Conservation (phyloP, 805 yeast genomes). For the Yarrowia osloensis region DNA sequence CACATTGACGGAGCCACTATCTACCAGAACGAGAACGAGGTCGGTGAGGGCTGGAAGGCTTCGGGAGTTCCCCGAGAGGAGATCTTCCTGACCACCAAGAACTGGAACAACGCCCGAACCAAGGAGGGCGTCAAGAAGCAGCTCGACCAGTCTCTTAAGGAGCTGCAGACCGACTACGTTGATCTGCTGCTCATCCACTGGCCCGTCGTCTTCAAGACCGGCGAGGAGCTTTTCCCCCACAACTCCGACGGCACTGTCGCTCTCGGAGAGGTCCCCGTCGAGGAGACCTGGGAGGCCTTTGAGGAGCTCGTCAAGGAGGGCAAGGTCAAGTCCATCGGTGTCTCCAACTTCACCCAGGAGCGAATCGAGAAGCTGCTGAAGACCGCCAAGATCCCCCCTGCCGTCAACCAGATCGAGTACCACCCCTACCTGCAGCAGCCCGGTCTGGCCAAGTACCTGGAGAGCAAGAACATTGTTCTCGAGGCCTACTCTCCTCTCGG, state of each 20-base stretch:
- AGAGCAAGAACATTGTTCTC: slow-evolving; percentile 50
- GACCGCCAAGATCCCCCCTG: slow-evolving; percentile 53
- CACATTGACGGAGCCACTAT: slow-evolving; percentile 63
- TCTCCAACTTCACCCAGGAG: slow-evolving; percentile 66
- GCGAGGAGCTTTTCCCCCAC: slow-evolving; percentile 50
- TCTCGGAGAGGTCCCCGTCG: slow-evolving; percentile 66
- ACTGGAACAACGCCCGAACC: slow-evolving; percentile 41
- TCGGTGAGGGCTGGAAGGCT: slow-evolving; percentile 57
- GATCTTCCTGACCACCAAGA: slow-evolving; percentile 48
- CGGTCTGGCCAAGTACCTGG: slow-evolving; percentile 49
- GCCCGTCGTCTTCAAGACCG: slow-evolving; percentile 51
- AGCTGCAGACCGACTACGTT: slow-evolving; percentile 53
- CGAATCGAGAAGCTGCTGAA: slow-evolving; percentile 64
- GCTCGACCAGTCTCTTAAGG: slow-evolving; percentile 48
- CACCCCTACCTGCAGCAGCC: slow-evolving; percentile 53
- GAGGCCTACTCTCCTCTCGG: slow-evolving; percentile 67
- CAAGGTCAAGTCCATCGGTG: slow-evolving; percentile 67
- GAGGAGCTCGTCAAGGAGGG: slow-evolving; percentile 57
- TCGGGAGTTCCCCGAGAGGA: slow-evolving; percentile 56
- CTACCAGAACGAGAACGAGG: slow-evolving; percentile 58
- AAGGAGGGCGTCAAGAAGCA: slow-evolving; percentile 49
- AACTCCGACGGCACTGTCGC: slow-evolving; percentile 51
- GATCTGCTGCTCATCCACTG: slow-evolving; percentile 59
- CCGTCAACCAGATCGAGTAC: slow-evolving; percentile 66
- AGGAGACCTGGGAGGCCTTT: slow-evolving; percentile 55